Conservation (phyloP, 192 early-diverging fungal species). For the Entomortierella lignicola region DNA sequence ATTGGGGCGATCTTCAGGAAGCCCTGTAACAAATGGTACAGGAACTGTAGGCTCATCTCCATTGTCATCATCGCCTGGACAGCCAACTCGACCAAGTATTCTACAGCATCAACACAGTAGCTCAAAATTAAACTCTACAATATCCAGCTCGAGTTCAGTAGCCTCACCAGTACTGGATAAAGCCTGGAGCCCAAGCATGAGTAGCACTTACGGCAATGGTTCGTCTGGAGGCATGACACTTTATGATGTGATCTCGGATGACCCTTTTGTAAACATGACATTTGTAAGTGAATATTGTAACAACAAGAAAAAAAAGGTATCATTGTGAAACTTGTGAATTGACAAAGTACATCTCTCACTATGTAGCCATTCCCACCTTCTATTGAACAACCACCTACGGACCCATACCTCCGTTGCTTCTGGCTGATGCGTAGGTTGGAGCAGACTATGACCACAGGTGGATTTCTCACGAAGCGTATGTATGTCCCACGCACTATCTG, state of each 20-base stretch:
- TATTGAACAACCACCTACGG: slow-evolving; percentile 41
- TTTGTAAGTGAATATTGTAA: slow-evolving; percentile 33
- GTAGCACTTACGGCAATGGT: neutral
- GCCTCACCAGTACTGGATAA: slow-evolving; percentile 40
- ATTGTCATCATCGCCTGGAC: slow-evolving; percentile 25
- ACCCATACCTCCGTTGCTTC: slow-evolving; percentile 51
- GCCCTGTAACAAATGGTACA: slow-evolving; percentile 8
- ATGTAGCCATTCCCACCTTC: slow-evolving; percentile 36
- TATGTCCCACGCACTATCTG: slow-evolving; percentile 55
- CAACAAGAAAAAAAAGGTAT: neutral
- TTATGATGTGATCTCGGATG: slow-evolving; percentile 48
- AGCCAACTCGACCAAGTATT: slow-evolving; percentile 9
- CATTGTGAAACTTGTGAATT: neutral
- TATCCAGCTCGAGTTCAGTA: slow-evolving; percentile 11
- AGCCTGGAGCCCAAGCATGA: slow-evolving; percentile 36
- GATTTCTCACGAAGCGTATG: slow-evolving; percentile 55
- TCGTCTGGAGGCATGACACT: slow-evolving; percentile 37
- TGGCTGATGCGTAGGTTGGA: slow-evolving; percentile 57
- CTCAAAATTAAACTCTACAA: slow-evolving; percentile 28
- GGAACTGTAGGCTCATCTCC: too few species aligned
- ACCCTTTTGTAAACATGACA: slow-evolving; percentile 35
- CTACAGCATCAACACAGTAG: slow-evolving; percentile 30
- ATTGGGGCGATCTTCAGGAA: slow-evolving; percentile 18
- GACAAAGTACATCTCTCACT: neutral
- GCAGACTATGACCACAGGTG: slow-evolving; percentile 55